Evolutionary conservation across 257 asterid genomes (phyloP).

Genomic region (Craterostigma plantagineum): DNA sequence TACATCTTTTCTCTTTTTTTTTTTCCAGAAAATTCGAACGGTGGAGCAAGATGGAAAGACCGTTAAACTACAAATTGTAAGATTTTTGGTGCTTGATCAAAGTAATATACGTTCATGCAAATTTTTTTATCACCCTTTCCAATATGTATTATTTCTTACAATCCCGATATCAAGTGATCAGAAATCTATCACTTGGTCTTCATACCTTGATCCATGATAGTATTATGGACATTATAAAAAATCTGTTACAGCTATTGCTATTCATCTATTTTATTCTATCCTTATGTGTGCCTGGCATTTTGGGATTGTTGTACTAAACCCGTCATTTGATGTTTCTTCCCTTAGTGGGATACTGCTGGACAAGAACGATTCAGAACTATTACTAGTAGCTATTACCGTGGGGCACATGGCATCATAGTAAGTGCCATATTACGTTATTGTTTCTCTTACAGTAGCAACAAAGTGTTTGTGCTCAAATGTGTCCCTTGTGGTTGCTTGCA

Average conservation of each 20-base stretch:
- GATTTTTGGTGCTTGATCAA: conserved; percentile 3
- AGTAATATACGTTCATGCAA: background rate
- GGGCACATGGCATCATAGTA: conserved; percentile 89
- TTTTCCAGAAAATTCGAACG: conserved; percentile 69
- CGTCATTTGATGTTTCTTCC: conserved; percentile 2
- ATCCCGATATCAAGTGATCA: too few species aligned
- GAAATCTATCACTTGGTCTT: too few species aligned
- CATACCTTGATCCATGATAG: too few species aligned
- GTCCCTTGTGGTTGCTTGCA: conserved; percentile 3
- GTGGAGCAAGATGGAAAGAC: conserved; percentile 90
- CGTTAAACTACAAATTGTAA: conserved; percentile 74
- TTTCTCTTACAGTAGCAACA: background rate
- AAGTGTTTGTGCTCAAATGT: background rate
- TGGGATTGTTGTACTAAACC: too few species aligned
- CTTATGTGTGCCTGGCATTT: too few species aligned
- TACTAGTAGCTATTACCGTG: conserved; percentile 86
- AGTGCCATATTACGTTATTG: conserved; percentile 10
- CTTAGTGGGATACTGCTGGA: conserved; percentile 91
- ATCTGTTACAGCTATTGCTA: too few species aligned
- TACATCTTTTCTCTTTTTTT: conserved; percentile 7
- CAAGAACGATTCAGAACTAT: conserved; percentile 87
- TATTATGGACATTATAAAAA: too few species aligned
- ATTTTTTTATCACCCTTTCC: background rate
- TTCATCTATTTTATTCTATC: too few species aligned
- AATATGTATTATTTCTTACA: background rate